Conservation (phyloP, 2,329 filamentous ascomycete genomes). For the Parascedosporium putredinis region DNA sequence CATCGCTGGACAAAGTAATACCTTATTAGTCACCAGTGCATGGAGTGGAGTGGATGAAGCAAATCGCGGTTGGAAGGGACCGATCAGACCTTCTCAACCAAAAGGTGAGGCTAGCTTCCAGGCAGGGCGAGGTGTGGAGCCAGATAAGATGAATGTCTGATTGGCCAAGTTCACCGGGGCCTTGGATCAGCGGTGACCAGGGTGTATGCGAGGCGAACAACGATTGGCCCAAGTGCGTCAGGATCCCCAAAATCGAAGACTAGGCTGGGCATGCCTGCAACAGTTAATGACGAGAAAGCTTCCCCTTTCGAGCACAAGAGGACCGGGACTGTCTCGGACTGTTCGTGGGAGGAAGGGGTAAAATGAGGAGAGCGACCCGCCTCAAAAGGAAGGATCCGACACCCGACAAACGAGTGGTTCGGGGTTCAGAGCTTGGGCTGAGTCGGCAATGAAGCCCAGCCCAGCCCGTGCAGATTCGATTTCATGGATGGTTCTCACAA, state of each 20-base stretch:
- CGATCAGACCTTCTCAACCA: constrained; percentile 3
- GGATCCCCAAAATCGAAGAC: neutral
- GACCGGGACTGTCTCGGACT: neutral
- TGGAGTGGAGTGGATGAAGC: too few species aligned
- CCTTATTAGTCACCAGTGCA: too few species aligned
- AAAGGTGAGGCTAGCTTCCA: neutral
- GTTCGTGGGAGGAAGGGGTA: neutral
- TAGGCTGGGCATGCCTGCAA: neutral
- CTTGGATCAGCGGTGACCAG: constrained; percentile 1
- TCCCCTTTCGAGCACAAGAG: neutral
- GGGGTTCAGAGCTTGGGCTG: too few species aligned
- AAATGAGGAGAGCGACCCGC: neutral
- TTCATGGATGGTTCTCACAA: too few species aligned
- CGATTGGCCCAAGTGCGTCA: constrained; percentile 1
- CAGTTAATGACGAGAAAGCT: neutral
- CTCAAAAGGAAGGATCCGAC: too few species aligned
- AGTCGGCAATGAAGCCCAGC: too few species aligned
- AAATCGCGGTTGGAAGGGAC: too few species aligned
- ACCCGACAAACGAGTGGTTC: too few species aligned
- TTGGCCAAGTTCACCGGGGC: neutral
- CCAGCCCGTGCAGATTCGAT: too few species aligned
- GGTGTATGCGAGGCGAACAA: neutral
- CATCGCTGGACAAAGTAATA: too few species aligned
- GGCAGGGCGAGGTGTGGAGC: neutral
- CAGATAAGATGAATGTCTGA: neutral